Base-by-base conservation (phyloP, 2,329 filamentous ascomycete genomes). In the Colletotrichum filicis region DNA sequence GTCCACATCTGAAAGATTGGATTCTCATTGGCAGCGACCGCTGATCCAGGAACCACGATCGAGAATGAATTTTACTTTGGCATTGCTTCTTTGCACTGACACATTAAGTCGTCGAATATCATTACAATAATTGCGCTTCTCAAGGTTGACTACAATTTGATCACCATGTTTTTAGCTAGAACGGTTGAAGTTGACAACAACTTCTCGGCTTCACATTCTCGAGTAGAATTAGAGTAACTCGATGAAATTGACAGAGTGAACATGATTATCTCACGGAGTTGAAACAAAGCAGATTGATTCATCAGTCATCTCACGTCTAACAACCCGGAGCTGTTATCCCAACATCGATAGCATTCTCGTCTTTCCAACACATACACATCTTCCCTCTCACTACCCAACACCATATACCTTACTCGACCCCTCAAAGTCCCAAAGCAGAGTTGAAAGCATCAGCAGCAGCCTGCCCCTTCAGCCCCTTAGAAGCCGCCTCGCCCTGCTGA, bases 381-480 rank as follows among this genome's bases (percentile, higher is more conserved):
- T 1, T 16, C 26, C 49, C 22, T 28, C 28, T 28, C 37, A 30
- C 9, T 30, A 3, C 7, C 2, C 14, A 3, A 28, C 66, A 60
- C 28, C 16, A 46, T 4, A n/a, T n/a, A n/a, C n/a, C n/a, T n/a
- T 35, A 12, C 7, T 28, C 26, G 11, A 49, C 60, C 22, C 4
- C 19, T 68, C 52, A 74, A 9, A 74, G 9, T 1, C 74, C 74
- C 5, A 75, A 60, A 35, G 71, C 71, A 12, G 71, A 58, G 69
- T 79, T 78, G 65, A 79, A 79, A 26, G 74, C 74, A 59, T 78
- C 76, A 19, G 78, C 77, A n/a, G 78, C 78, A 37, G 71, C 68
- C 68, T 77, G 74, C 30, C 76, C 76, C 62, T 78, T 66, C n/a
- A 73, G 22, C 49, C 76, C 76, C 24, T 76, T 68, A 7, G 75